These are phyloP conservation scores for Leptographium galeiforme DNA, from an alignment of 2,329 filamentous ascomycete genomes.

Conservation along the genomic window DNA sequence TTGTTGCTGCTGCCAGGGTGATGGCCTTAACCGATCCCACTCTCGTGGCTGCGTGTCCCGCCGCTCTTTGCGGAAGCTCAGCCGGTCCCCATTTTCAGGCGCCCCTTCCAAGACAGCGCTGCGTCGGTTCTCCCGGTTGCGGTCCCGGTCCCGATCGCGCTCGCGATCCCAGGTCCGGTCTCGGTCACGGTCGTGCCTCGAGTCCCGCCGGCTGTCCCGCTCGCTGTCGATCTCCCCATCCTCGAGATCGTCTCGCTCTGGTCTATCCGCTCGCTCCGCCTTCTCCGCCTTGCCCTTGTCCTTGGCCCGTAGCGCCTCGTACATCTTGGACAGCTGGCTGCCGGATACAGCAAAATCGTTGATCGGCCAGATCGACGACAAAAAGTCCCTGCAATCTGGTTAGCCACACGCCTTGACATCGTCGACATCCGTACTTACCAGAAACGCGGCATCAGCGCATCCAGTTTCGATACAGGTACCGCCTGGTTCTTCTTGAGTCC, in stretches of 20 bases:
- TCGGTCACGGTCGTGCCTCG: constrained; percentile 8
- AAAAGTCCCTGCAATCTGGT: constrained; percentile 19
- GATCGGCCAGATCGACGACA: constrained; percentile 25
- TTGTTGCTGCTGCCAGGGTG: constrained; percentile 12
- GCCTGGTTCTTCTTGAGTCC: constrained; percentile 18
- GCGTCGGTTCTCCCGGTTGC: constrained; percentile 22
- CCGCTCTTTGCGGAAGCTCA: constrained; percentile 13
- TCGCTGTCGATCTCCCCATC: constrained; percentile 25
- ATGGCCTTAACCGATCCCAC: constrained; percentile 11
- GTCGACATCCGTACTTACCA: constrained; percentile 16
- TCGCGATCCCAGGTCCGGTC: not conserved
- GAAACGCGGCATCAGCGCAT: constrained; percentile 23
- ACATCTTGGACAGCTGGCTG: constrained; percentile 22
- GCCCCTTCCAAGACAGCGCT: constrained; percentile 1
- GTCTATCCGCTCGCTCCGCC: constrained; percentile 3
- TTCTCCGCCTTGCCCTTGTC: constrained; percentile 17
- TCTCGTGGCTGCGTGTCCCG: constrained; percentile 10
- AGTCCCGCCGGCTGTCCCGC: constrained; percentile 16
- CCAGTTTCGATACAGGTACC: constrained; percentile 17
- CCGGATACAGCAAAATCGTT: constrained; percentile 23
- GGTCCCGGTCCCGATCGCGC: constrained; percentile 19
- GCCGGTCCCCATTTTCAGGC: constrained; percentile 12
- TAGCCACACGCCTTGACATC: not conserved
- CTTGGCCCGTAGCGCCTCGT: constrained; percentile 20
- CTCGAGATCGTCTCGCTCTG: constrained; percentile 19